Conservation (phyloP, 2,329 filamentous ascomycete genomes). For the Phaeoacremonium minimum region DNA sequence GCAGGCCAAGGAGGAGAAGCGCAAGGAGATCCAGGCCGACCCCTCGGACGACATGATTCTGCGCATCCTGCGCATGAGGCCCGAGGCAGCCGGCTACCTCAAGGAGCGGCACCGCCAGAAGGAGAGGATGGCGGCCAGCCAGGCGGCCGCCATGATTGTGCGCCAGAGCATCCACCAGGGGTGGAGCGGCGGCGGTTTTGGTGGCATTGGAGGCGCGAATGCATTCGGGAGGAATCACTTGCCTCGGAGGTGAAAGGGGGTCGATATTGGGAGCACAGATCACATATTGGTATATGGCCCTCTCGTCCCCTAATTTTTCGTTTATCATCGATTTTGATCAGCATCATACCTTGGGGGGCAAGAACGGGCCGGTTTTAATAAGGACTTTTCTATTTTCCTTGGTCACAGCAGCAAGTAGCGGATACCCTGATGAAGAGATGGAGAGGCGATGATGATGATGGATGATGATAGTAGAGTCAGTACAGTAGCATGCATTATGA, state of each 20-base stretch:
- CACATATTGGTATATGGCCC: no score
- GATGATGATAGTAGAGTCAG: no score
- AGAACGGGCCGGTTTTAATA: no score
- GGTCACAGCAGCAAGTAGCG: conserved; percentile 9
- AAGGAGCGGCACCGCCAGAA: conserved; percentile 90
- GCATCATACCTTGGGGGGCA: no score
- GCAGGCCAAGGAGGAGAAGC: conserved; percentile 91
- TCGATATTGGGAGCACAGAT: no score
- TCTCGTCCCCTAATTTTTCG: no score
- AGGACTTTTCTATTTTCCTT: conserved; percentile 9
- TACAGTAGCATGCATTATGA: no score
- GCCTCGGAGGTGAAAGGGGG: conserved; percentile 43
- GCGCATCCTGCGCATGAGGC: conserved; percentile 89
- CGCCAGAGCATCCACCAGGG: conserved; percentile 73
- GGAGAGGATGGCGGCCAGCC: conserved; percentile 83
- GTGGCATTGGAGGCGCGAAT: conserved; percentile 31
- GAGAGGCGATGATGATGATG: conserved; percentile 6
- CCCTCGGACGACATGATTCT: conserved; percentile 98
- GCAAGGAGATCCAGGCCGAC: conserved; percentile 92
- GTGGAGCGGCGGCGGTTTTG: conserved; percentile 40
- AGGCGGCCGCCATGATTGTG: conserved; percentile 91
- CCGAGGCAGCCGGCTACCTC: conserved; percentile 82
- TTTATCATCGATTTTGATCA: no score
- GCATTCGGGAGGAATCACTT: conserved; percentile 36
- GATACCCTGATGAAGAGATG: conserved; percentile 9